Base-by-base conservation (phyloP, 2,329 filamentous ascomycete genomes). In the Aspergillus pseudotamarii region DNA sequence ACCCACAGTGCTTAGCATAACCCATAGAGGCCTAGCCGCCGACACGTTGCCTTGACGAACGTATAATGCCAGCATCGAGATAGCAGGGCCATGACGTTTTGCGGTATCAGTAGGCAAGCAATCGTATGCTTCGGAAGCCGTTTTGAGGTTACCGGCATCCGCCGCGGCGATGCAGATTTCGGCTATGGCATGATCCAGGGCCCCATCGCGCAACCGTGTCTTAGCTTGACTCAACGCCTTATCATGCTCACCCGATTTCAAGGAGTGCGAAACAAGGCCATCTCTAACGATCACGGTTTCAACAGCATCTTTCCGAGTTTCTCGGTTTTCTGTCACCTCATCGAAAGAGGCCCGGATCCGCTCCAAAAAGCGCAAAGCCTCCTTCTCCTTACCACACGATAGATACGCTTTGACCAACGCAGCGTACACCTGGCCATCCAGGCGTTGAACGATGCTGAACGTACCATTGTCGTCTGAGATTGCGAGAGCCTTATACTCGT, bases 321-420 rank as follows among this genome's bases (percentile, higher is more conserved):
- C 74, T 83, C 84, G 73, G 62, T 80, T 74, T 63, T 81, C 78
- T 4, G 75, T 75, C 9, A 83, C 78, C 14, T 79, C 77, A 38
- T 81, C 75, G 57, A 86, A 83, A 0, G 80, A 84, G 26, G 85
- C 81, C 19, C 91, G 84, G 64, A 99, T 90, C 77, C 90, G 93
- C 69, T 91, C 84, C 75, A 95, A 90, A 77, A 99, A 98, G 73
- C 91, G 92, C 77, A 91, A 85, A 45, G 92, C 95, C 45, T 92
- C 92, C 46, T 92, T 89, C 41, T 90, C 79, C 79, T 94, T 92
- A 71, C 92, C 91, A 64, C 90, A 93, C 50, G 89, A 84, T 61
- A 96, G 86, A 73, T 98, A 98, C 1, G 93, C 93, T 70, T 92
- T 92, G 79, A 98, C 90, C 59, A 99, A 84, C n/a, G 94, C 86